Evolutionary conservation across 192 early-diverging fungal genomes (phyloP), one percentile per base, ranked within the genome.

Genomic region (Pilobolus umbonatus): DNA sequence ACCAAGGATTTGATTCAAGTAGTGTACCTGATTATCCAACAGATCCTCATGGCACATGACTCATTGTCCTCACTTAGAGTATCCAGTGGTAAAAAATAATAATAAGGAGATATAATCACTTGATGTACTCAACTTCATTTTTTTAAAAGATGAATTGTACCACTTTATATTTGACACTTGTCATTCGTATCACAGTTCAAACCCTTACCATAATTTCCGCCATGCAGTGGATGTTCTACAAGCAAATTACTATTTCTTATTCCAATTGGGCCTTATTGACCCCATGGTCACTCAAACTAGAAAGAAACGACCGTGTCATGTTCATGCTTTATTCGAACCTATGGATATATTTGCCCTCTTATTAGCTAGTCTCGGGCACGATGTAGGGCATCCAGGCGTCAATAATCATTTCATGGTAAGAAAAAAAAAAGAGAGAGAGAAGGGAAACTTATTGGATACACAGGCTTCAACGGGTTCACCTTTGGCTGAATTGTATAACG

Each of bases 161-260:
- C 21, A 36, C 39, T 57, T 26, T 14, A 32, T 30, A 25, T 59
- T 57, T 60, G 17, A 47, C 28, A 56, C 32, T 67, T 46, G 31
- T 55, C 74, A 76, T 59, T 69, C 74, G 9, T 84, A 84, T 60
- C 73, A 82, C 45, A 68, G 71, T 25, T 72, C 57, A 6, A 95
- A 95, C 68, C 89, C 91, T 11, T 95, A 92, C 64, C 95, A 98
- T 76, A 98, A 98, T 73, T 90, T 92, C 70, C 78, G 82, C 19
- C 95, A 98, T 67, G 95, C 93, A 0, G 86, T 94, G 5, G 95
- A 98, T 65, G 95, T 98, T 15, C 71, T 88, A 11, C 93, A 96
- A 65, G 81, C 86, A 46, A 91, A 90, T 40, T 88, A 86, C 65
- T 93, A 85, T 70, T 90, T 89, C 46, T 69, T 90, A 47, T 85